These are phyloP conservation scores for Rhizopus delemar DNA, from an alignment of 371 early-diverging fungal genomes.

Conservation along the genomic window DNA sequence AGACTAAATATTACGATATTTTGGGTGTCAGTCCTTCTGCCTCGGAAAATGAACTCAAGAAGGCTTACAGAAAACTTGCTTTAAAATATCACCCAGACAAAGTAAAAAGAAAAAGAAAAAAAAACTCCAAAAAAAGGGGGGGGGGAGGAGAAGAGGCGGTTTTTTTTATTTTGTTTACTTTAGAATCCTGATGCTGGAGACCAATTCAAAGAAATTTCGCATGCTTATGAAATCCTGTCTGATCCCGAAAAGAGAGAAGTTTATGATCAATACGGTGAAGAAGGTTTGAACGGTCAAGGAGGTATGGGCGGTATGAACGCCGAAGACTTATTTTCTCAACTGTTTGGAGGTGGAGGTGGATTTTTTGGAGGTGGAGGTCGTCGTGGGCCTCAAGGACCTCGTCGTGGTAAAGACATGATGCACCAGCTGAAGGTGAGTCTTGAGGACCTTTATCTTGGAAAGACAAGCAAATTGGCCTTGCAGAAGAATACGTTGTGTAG, in stretches of 20 bases:
- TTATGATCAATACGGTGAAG: conserved; percentile 83
- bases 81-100: conserved; percentile 95
- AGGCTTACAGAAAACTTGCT: conserved; percentile 89
- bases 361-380: conserved; percentile 60
- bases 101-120: conserved; percentile 30
- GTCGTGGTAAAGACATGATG: conserved; percentile 72
- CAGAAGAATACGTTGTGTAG: conserved; percentile 81
- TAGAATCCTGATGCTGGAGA: conserved; percentile 79
- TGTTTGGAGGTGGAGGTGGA: conserved; percentile 72
- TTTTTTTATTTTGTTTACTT: background rate
- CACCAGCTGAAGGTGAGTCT: conserved; percentile 81
- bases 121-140: too few species aligned
- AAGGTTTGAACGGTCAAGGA: conserved; percentile 70
- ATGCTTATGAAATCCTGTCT: conserved; percentile 93
- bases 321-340: conserved; percentile 35
- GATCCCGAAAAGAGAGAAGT: conserved; percentile 73
- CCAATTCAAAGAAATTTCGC: conserved; percentile 89
- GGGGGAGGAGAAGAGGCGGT: too few species aligned
- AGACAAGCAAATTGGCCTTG: conserved; percentile 84
- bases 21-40: conserved; percentile 86
- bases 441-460: conserved; percentile 93
- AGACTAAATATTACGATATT: conserved; percentile 87
- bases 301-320: conserved; percentile 60
- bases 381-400: conserved; percentile 69
- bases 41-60: conserved; percentile 81